A percentile compares a stretch with the other conserved stretches of the same genome.
Conservation (phyloP, 2,329 filamentous ascomycete genomes). For the Coniella lustricola region DNA sequence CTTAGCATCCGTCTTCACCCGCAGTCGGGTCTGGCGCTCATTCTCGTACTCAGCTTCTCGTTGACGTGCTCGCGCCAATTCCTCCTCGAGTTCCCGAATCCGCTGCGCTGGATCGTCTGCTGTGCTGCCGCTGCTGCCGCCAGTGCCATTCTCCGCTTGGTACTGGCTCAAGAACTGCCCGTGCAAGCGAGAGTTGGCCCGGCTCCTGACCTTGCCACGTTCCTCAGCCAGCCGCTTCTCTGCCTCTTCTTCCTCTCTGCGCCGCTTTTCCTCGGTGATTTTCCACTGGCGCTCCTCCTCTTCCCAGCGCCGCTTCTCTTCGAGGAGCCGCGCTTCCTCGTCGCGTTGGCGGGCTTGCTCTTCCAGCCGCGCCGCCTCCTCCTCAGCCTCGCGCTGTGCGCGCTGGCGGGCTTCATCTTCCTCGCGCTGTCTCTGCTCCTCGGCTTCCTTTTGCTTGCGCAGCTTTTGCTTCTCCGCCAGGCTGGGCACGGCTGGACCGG, state of each 20-base stretch:
- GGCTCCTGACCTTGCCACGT: constrained; percentile 50
- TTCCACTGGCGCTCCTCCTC: constrained; percentile 73
- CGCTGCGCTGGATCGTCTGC: constrained; percentile 51
- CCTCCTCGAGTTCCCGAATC: constrained; percentile 72
- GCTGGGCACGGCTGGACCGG: constrained; percentile 71
- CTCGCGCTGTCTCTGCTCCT: constrained; percentile 54
- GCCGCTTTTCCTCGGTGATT: constrained; percentile 58
- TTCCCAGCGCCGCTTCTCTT: constrained; percentile 68
- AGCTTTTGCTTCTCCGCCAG: constrained; percentile 76
- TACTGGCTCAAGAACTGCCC: constrained; percentile 87
- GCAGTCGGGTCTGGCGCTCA: constrained; percentile 45
- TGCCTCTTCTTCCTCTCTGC: constrained; percentile 66
- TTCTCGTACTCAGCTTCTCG: constrained; percentile 57
- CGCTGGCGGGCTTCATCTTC: constrained; percentile 42
- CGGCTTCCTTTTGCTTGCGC: constrained; percentile 48
- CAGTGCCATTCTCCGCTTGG: constrained; percentile 57
- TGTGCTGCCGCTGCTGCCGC: constrained; percentile 29
- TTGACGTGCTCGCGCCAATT: constrained; percentile 56
- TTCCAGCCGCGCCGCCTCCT: constrained; percentile 65
- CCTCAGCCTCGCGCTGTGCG: constrained; percentile 47
- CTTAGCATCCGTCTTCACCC: constrained; percentile 26
- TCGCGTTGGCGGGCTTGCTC: constrained; percentile 55
- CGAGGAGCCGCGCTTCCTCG: constrained; percentile 53
- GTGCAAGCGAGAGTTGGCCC: constrained; percentile 57
- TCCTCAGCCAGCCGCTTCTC: constrained; percentile 62